Base-by-base conservation (phyloP, 2,329 filamentous ascomycete species). In the Chaetomiaceae sp. region DNA sequence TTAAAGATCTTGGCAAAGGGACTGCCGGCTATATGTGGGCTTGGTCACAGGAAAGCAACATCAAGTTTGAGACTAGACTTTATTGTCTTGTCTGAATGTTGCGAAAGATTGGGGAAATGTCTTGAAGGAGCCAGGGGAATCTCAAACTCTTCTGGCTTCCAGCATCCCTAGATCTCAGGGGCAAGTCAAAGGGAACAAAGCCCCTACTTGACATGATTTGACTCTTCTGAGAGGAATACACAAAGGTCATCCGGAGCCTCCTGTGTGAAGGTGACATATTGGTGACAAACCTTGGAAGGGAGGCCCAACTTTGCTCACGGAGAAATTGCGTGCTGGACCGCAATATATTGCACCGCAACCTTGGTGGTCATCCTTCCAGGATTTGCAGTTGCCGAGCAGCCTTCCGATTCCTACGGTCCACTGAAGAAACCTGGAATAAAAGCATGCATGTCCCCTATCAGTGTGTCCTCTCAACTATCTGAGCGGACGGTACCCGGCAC, bases 1-100 rank as follows among this genome's bases (percentile, higher is more conserved):
- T 48, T 19, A 27, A 14, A n/a, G 9, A 7, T 10, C 44, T 55
- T 53, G 50, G 50, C 53, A 33, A 16, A 21, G 27, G n/a, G 41
- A 34, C 40, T 17, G 17, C 19, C 41, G 41, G 41, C 41, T 44
- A 34, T 35, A 23, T 16, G 4, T 3, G 2, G 12, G 20, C 12
- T 19, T 43, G n/a, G 4, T 21, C 23, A 42, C 39, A 35, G 13
- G 7, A n/a, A 35, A 12, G 30, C 10, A 33, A 3, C 30, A 33
- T 8, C 10, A 33, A 33, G 30, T 33, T 33, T 12, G 30, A 12
- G 6, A 7, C 25, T 27, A 10, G 6, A 27, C 25, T 10, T 27
- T 27, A 27, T 6, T 27, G 6, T 27, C n/a, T n/a, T n/a, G n/a
- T n/a, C n/a, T n/a, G n/a, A n/a, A n/a, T n/a, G n/a, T n/a, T n/a